Evolutionary conservation across 345 rosid species (phyloP).

Genomic region (Salix arbutifolia): DNA sequence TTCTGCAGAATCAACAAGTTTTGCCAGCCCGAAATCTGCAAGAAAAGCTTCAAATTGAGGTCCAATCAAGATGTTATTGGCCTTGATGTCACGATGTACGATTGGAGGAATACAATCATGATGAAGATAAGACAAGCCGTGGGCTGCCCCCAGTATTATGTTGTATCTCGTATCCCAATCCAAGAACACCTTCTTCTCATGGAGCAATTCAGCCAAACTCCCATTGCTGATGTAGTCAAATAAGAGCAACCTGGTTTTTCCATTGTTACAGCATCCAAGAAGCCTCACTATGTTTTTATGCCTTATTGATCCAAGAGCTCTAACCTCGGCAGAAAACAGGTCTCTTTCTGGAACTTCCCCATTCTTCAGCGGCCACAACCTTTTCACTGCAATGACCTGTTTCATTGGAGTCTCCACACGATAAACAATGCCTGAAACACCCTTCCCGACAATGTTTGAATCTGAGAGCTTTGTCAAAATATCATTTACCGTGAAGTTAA

Average conservation of each 20-base stretch:
- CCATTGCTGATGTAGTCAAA: slow-evolving; percentile 69
- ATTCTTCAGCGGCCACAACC: slow-evolving; percentile 55
- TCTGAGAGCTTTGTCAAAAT: slow-evolving; percentile 45
- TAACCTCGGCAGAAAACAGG: slow-evolving; percentile 65
- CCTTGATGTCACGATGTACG: slow-evolving; percentile 70
- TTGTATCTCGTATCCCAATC: slow-evolving; percentile 70
- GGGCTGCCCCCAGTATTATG: slow-evolving; percentile 62
- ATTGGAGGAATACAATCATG: slow-evolving; percentile 70
- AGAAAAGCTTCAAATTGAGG: slow-evolving; percentile 59
- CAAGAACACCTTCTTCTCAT: slow-evolving; percentile 41
- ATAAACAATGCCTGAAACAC: slow-evolving; percentile 66
- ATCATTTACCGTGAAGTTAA: slow-evolving; percentile 51
- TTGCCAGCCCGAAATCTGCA: slow-evolving; percentile 74
- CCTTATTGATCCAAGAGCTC: slow-evolving; percentile 59
- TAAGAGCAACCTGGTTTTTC: slow-evolving; percentile 55
- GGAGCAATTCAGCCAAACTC: slow-evolving; percentile 56
- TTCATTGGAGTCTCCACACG: slow-evolving; percentile 49
- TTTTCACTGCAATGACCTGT: slow-evolving; percentile 67
- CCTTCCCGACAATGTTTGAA: slow-evolving; percentile 54
- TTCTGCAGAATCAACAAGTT: slow-evolving; percentile 48
- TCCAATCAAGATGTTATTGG: slow-evolving; percentile 67
- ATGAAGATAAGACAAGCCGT: slow-evolving; percentile 70
- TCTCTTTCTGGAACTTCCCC: slow-evolving; percentile 50
- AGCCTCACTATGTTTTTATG: slow-evolving; percentile 71
- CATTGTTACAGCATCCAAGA: slow-evolving; percentile 57